phyloP scores from a whole-genome alignment of 345 rosid genomes.

The Punica granatum region DNA sequence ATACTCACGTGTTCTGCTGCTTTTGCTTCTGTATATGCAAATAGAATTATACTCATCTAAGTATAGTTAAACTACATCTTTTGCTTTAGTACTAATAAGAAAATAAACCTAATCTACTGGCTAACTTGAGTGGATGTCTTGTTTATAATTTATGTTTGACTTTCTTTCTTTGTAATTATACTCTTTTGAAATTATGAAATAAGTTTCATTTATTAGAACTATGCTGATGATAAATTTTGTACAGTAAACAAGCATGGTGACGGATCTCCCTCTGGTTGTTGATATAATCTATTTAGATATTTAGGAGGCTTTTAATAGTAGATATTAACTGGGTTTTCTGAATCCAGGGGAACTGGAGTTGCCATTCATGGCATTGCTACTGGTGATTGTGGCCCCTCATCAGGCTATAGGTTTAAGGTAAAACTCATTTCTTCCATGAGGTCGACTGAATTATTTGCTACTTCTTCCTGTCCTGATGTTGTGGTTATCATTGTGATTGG shows the following conservation, averaged over 20 bases:
- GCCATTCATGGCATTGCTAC: conserved; percentile 63
- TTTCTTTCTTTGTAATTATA: too few species aligned
- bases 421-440: background rate
- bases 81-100: too few species aligned
- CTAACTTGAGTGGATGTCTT: background rate
- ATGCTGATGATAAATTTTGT: background rate
- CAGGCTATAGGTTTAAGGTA: conserved; percentile 65
- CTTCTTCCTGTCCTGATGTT: conserved; percentile 3
- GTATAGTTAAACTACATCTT: too few species aligned
- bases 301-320: background rate
- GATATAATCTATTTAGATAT: background rate
- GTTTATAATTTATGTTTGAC: background rate
- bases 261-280: background rate
- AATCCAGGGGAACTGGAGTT: conserved; percentile 77
- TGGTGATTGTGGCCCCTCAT: conserved; percentile 64
- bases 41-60: background rate
- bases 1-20: background rate
- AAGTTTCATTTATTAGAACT: background rate
- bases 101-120: too few species aligned
- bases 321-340: background rate
- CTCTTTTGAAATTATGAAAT: background rate
- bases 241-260: background rate
- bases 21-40: background rate
- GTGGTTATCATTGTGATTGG: conserved; percentile 10
- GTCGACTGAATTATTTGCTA: background rate